phyloP scores from a whole-genome alignment of 768 basidiomycete species.

The Podaxis carcinomalis region DNA sequence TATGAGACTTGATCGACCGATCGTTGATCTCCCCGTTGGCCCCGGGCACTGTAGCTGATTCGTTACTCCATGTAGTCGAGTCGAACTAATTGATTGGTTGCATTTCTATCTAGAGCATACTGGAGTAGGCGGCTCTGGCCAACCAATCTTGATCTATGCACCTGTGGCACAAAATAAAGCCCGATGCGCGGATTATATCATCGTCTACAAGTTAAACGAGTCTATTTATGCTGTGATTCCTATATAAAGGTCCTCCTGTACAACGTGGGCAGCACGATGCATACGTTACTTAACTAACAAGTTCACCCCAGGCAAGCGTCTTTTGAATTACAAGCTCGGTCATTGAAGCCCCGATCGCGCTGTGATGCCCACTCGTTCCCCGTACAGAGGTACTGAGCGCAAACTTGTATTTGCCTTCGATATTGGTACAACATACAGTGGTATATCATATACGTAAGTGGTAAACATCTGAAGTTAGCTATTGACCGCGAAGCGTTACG shows the following conservation, averaged over 20 bases:
- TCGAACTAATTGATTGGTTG: too few species aligned
- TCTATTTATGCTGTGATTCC: too few species aligned
- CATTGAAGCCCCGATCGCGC: not conserved
- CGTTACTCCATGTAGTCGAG: too few species aligned
- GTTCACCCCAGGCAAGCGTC: not conserved
- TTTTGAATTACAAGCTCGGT: not conserved
- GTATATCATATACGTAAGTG: constrained; percentile 34
- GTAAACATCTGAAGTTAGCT: not conserved
- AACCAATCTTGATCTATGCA: too few species aligned
- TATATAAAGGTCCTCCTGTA: not conserved
- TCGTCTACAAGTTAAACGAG: too few species aligned
- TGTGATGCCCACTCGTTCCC: constrained; percentile 16
- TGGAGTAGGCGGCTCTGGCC: too few species aligned
- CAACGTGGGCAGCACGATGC: not conserved
- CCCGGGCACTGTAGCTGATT: too few species aligned
- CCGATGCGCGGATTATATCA: too few species aligned
- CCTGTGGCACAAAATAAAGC: too few species aligned
- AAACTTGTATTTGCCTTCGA: constrained; percentile 45
- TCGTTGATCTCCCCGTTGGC: too few species aligned
- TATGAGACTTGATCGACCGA: not conserved
- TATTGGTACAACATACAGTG: constrained; percentile 45
- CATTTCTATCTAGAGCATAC: too few species aligned
- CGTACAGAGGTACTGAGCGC: constrained; percentile 31
- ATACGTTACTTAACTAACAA: not conserved
- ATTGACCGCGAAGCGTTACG: not conserved